A percentile compares a stretch with the other conserved stretches of the same genome.
Conservation (phyloP, 306 rosid species). For the Pyrus communis region DNA sequence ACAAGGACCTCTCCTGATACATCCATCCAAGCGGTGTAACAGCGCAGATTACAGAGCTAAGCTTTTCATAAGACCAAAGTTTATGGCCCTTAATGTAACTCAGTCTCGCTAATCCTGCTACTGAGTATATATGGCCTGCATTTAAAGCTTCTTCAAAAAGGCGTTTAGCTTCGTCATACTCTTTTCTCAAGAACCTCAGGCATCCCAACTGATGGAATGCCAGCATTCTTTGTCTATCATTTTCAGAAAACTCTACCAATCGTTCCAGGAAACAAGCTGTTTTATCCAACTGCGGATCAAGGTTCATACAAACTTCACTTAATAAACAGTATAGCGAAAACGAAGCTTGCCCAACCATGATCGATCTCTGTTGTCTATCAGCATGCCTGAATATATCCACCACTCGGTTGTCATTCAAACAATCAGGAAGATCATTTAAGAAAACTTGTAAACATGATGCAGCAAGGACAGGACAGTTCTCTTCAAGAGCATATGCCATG, state of each 20-base stretch:
- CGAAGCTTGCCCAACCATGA: conserved; percentile 65
- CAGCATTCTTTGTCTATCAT: conserved; percentile 57
- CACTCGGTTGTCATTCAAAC: conserved; percentile 56
- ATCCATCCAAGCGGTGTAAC: conserved; percentile 71
- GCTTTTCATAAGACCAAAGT: conserved; percentile 54
- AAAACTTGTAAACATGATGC: conserved; percentile 76
- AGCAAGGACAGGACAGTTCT: conserved; percentile 61
- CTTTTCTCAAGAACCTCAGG: conserved; percentile 61
- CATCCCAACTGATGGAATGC: conserved; percentile 75
- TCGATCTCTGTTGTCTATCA: conserved; percentile 46
- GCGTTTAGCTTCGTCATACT: conserved; percentile 57
- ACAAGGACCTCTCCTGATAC: conserved; percentile 84
- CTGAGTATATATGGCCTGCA: conserved; percentile 78
- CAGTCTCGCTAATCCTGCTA: conserved; percentile 69
- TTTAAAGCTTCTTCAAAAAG: conserved; percentile 69
- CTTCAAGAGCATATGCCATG: conserved; percentile 71
- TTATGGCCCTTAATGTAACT: conserved; percentile 52
- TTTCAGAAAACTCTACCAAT: conserved; percentile 60
- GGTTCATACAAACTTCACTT: conserved; percentile 70
- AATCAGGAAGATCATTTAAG: conserved; percentile 63
- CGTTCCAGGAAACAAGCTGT: conserved; percentile 61
- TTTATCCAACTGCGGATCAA: conserved; percentile 59
- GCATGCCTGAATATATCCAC: conserved; percentile 58
- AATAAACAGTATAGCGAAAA: conserved; percentile 76
- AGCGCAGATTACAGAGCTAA: conserved; percentile 59